A percentile compares a stretch with the other conserved stretches of the same genome.
Evolutionary conservation across 176 grass and related monocot genomes (phyloP).

Genomic region (Oryza meridionalis): DNA sequence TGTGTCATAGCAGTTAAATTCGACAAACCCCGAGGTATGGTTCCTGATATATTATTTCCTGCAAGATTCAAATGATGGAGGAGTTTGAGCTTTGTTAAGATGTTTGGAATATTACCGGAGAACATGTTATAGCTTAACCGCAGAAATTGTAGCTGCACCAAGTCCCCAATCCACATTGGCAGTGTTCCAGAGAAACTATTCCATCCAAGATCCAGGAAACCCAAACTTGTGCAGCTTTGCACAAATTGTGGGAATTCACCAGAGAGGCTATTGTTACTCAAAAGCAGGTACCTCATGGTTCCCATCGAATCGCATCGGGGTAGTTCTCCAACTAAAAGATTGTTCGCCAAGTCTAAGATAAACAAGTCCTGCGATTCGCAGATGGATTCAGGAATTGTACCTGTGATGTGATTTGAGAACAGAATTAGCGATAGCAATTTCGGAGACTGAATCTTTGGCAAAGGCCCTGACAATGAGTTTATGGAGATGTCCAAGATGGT

Average conservation of each 20-base stretch:
- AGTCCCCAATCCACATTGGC: slow-evolving; percentile 47
- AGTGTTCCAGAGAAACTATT: slow-evolving; percentile 40
- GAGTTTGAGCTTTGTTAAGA: not conserved
- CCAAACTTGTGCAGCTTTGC: not conserved
- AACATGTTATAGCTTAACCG: slow-evolving; percentile 48
- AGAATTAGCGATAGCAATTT: not conserved
- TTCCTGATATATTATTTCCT: slow-evolving; percentile 41
- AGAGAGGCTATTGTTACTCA: slow-evolving; percentile 43
- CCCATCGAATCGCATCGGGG: not conserved
- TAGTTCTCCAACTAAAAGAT: slow-evolving; percentile 29
- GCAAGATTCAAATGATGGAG: slow-evolving; percentile 45
- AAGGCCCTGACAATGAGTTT: slow-evolving; percentile 3
- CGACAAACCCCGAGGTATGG: slow-evolving; percentile 25
- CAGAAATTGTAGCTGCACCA: not conserved
- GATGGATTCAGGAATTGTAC: slow-evolving; percentile 28
- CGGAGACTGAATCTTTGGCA: not conserved
- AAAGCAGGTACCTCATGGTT: not conserved
- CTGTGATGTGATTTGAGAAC: slow-evolving; percentile 33
- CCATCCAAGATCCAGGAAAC: slow-evolving; percentile 31
- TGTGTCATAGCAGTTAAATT: slow-evolving; percentile 31
- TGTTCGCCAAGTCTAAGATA: slow-evolving; percentile 27
- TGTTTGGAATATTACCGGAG: slow-evolving; percentile 17
- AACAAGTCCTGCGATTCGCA: not conserved
- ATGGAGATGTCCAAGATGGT: not conserved
- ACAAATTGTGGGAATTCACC: slow-evolving; percentile 37